These are phyloP conservation scores for Sporodiniella umbellata DNA, from an alignment of 371 early-diverging fungal genomes.

Conservation along the genomic window DNA sequence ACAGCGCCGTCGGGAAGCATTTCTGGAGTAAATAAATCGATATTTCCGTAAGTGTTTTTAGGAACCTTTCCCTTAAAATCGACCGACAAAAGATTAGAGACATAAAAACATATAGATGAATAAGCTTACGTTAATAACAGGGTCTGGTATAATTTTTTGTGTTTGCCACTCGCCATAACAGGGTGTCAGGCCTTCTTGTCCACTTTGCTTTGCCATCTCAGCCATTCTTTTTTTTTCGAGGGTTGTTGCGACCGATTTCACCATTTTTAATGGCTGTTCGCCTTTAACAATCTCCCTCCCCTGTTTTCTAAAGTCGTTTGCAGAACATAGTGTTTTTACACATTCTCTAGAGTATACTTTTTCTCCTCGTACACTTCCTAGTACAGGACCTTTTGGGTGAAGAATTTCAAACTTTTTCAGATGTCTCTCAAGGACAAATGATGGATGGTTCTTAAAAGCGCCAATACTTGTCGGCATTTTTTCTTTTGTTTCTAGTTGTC, in stretches of 20 bases:
- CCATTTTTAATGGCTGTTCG: conserved; percentile 66
- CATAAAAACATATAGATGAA: background rate
- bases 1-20: conserved; percentile 87
- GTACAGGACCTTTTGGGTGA: conserved; percentile 54
- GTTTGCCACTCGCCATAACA: conserved; percentile 93
- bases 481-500: conserved; percentile 43
- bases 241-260: conserved; percentile 64
- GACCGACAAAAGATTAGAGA: too few species aligned
- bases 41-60: conserved; percentile 73
- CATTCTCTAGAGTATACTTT: conserved; percentile 73
- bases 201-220: conserved; percentile 46
- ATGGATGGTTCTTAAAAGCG: conserved; percentile 77
- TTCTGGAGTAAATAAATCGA: conserved; percentile 75
- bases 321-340: conserved; percentile 58
- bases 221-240: conserved; percentile 49
- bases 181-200: conserved; percentile 25
- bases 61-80: conserved; percentile 86
- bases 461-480: conserved; percentile 78
- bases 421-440: conserved; percentile 86
- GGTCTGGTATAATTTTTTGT: conserved; percentile 55
- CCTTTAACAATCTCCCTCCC: conserved; percentile 51
- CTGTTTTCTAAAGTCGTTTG: conserved; percentile 65
- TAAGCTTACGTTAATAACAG: conserved; percentile 59
- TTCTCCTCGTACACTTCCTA: conserved; percentile 79
- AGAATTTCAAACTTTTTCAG: conserved; percentile 72